Base-by-base conservation (phyloP, 768 basidiomycete genomes). In the Suillus subalutaceus region DNA sequence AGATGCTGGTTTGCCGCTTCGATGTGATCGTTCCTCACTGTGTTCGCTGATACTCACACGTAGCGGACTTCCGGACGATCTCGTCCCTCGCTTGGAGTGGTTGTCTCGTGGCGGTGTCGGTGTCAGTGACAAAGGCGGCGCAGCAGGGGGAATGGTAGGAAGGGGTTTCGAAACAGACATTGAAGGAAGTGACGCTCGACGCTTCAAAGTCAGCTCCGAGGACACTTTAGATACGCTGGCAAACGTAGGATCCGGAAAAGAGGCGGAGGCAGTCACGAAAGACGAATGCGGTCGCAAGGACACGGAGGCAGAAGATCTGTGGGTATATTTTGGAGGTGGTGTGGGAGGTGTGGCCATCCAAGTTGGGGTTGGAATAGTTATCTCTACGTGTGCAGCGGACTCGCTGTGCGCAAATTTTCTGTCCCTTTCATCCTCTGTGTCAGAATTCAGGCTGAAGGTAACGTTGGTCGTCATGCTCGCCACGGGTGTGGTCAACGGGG, bases 261-360 rank as follows among this genome's bases (percentile, higher is more conserved):
- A 78, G 30, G 66, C 75, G 61, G 82, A 77, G 73, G 79, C 74
- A 55, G 85, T 82, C 65, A 83, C 85, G 65, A 84, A 84, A 68
- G 82, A 76, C 37, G 85, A 86, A 56, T 80, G 77, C 10, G 82
- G 70, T 64, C 76, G 70, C 63, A 74, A 74, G 61, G 78, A 77
- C 61, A 78, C 74, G 3, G 79, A 79, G 63, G 79, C 78, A 35
- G 64, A 63, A 30, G 68, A 40, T 13, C 56, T 64, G 60, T 80
- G 82, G 65, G 79, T 65, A 66, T 75, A 71, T 69, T 79, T 81
- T 62, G 81, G 77, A 26, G 85, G 85, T 44, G 87, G 86, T 13
- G 87, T 87, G 35, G 86, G 86, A 35, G 86, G 87, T 12, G 84
- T 86, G 16, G 86, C 83, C 52, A 82, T 85, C 86, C 87, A 87